Percentiles rank a stretch among this genome's conserved stretches.
phyloP scores from a whole-genome alignment of 176 grass and related monocot species.

The Carex cristatella region DNA sequence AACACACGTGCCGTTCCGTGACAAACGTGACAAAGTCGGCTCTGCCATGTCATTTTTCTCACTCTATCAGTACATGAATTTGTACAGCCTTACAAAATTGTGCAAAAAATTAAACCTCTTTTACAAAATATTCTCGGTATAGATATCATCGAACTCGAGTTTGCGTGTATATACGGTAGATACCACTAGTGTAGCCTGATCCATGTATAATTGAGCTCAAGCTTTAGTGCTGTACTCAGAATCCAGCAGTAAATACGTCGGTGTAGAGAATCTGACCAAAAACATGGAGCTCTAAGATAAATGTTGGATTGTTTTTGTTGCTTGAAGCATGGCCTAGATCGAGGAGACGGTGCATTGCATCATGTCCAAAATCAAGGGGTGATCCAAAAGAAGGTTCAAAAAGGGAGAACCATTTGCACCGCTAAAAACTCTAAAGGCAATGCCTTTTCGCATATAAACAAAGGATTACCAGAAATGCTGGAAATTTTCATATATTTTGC shows the following conservation, averaged over 20 bases:
- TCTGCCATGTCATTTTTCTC: too few relatives aligned
- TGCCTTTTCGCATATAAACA: neutral
- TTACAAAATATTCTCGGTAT: too few relatives aligned
- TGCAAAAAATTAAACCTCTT: neutral
- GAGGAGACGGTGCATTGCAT: constrained; percentile 24
- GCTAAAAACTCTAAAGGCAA: neutral
- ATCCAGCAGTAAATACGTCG: too few relatives aligned
- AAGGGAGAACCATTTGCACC: neutral
- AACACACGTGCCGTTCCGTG: too few relatives aligned
- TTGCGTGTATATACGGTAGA: too few relatives aligned
- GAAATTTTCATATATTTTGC: neutral
- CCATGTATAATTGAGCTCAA: too few relatives aligned
- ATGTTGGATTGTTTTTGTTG: constrained; percentile 28
- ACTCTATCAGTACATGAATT: neutral
- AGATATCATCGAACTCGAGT: too few relatives aligned
- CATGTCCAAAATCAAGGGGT: neutral
- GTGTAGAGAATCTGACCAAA: too few relatives aligned
- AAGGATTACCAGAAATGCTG: neutral
- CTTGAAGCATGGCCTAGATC: constrained; percentile 31
- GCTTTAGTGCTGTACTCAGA: too few relatives aligned
- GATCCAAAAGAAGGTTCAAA: neutral
- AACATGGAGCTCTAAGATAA: too few relatives aligned
- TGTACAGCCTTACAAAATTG: neutral
- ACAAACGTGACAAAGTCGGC: too few relatives aligned
- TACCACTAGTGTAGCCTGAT: too few relatives aligned